These are phyloP conservation scores for Pyricularia sp. DNA, from an alignment of 2,329 filamentous ascomycete genomes.

Conservation along the genomic window DNA sequence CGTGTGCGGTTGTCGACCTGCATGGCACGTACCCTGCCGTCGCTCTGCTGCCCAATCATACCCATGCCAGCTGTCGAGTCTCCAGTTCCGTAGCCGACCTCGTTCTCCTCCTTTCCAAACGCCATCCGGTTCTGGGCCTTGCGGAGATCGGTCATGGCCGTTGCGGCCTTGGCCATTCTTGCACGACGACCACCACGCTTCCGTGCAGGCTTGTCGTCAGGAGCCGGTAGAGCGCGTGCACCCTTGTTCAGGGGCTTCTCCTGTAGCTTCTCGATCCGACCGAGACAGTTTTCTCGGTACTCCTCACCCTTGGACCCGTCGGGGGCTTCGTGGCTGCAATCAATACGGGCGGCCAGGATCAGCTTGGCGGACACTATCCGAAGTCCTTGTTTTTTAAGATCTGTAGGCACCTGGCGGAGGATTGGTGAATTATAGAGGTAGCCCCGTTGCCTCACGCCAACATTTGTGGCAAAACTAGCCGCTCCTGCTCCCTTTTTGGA, in stretches of 20 bases:
- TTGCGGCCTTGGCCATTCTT: slow-evolving; percentile 90
- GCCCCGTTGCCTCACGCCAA: slow-evolving; percentile 82
- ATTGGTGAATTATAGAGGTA: slow-evolving; percentile 90
- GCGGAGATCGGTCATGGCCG: slow-evolving; percentile 90
- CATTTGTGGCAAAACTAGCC: slow-evolving; percentile 83
- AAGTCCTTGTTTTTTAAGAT: slow-evolving; percentile 88
- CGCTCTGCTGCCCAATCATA: slow-evolving; percentile 86
- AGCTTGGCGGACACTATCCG: slow-evolving; percentile 91
- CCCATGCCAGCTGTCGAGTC: slow-evolving; percentile 82
- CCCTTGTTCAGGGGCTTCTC: slow-evolving; percentile 88
- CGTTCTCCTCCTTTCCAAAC: slow-evolving; percentile 91
- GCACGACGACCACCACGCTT: slow-evolving; percentile 88
- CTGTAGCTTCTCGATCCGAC: slow-evolving; percentile 84
- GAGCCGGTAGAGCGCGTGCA: slow-evolving; percentile 74
- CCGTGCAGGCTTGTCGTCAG: slow-evolving; percentile 87
- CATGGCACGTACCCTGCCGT: slow-evolving; percentile 77
- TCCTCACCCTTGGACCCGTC: slow-evolving; percentile 78
- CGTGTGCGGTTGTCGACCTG: slow-evolving; percentile 91
- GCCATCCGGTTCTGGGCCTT: slow-evolving; percentile 95
- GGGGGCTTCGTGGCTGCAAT: slow-evolving; percentile 71
- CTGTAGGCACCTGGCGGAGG: slow-evolving; percentile 73
- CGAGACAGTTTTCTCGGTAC: slow-evolving; percentile 72
- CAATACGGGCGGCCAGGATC: slow-evolving; percentile 84
- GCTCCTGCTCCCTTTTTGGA: slow-evolving; percentile 73
- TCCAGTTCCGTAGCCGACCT: slow-evolving; percentile 82